Conservation (phyloP, 345 rosid genomes). For the Rhodamnia rubescens region DNA sequence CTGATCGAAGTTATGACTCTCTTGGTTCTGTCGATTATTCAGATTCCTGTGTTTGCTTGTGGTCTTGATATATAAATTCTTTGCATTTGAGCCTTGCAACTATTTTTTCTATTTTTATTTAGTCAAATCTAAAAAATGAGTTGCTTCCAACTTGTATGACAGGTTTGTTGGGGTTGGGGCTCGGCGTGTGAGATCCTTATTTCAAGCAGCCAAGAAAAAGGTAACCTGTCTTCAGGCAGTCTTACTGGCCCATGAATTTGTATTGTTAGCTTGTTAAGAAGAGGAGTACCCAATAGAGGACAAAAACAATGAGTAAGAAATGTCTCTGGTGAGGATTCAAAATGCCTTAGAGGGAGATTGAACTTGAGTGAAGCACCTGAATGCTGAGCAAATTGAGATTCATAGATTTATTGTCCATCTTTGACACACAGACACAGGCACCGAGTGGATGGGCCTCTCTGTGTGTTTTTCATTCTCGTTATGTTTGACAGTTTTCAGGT, state of each 20-base stretch:
- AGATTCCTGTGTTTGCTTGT: neutral
- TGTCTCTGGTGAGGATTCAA: neutral
- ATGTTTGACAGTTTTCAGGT: neutral
- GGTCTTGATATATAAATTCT: neutral
- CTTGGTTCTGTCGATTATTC: neutral
- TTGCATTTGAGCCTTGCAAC: neutral
- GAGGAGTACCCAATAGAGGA: neutral
- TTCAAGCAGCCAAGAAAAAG: slow-evolving; percentile 97
- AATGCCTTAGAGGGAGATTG: neutral
- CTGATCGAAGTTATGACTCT: neutral
- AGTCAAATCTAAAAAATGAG: neutral
- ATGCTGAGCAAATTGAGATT: neutral
- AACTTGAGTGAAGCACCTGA: neutral
- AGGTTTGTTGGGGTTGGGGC: slow-evolving; percentile 99
- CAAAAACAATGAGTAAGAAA: neutral
- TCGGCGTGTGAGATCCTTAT: slow-evolving; percentile 88
- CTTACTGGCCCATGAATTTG: neutral
- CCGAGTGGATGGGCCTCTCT: neutral
- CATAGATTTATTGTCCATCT: neutral
- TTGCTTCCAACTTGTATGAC: neutral
- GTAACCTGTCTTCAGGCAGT: slow-evolving; percentile 15
- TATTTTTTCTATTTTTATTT: slow-evolving; percentile 1
- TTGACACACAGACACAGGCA: neutral
- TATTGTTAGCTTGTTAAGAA: neutral
- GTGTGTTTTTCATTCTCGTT: neutral